These are phyloP conservation scores for Phytophthora parvispora DNA, from an alignment of 352 stramenopile genomes.

Conservation along the genomic window DNA sequence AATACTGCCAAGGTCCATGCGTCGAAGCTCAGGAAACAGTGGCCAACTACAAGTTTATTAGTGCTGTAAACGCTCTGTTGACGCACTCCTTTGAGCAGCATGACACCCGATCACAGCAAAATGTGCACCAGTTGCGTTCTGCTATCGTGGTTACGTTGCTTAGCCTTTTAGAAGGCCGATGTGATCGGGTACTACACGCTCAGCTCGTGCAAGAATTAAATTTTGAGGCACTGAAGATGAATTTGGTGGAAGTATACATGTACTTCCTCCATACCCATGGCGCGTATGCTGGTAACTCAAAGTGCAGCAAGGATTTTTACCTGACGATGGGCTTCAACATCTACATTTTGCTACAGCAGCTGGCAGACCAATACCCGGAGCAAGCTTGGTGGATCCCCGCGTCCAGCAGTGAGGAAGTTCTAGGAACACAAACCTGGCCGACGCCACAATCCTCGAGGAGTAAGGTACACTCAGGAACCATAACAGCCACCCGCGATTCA, in stretches of 20 bases:
- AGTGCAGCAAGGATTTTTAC: constrained; percentile 74
- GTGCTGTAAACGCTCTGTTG: constrained; percentile 74
- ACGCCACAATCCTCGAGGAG: neutral
- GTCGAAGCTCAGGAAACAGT: constrained; percentile 78
- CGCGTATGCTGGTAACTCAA: constrained; percentile 63
- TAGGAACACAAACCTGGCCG: neutral
- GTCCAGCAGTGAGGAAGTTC: constrained; percentile 11
- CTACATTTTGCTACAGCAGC: constrained; percentile 76
- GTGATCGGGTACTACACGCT: constrained; percentile 60
- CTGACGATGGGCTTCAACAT: constrained; percentile 85
- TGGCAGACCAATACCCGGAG: constrained; percentile 58
- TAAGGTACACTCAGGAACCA: constrained; percentile 9
- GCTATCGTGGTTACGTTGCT: constrained; percentile 71
- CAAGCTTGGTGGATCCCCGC: constrained; percentile 56
- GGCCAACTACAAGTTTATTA: constrained; percentile 83
- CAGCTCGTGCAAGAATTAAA: constrained; percentile 83
- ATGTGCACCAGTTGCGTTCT: constrained; percentile 48
- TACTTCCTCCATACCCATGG: constrained; percentile 53
- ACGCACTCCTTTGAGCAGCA: constrained; percentile 63
- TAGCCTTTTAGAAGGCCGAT: constrained; percentile 73
- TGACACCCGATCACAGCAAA: constrained; percentile 15
- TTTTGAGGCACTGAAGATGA: constrained; percentile 73
- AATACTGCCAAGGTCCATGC: constrained; percentile 85
- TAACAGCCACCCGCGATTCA: neutral
- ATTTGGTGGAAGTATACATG: constrained; percentile 66